Conservation (phyloP, 2,329 filamentous ascomycete species). For the Aureobasidium namibiae region DNA sequence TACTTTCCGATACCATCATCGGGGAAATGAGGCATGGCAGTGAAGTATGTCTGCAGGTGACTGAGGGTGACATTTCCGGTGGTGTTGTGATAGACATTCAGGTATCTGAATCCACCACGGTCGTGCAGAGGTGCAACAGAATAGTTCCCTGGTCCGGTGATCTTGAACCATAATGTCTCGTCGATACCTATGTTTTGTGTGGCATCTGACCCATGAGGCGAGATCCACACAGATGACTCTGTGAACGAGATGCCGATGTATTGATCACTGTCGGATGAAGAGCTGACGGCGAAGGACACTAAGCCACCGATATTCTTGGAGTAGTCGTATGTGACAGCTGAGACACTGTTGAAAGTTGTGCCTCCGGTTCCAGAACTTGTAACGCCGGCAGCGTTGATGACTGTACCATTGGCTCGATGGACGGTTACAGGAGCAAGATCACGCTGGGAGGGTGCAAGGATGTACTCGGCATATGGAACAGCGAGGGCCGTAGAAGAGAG, state of each 20-base stretch:
- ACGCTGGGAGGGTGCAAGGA: constrained; percentile 2
- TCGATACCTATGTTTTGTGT: constrained; percentile 40
- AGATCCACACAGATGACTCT: constrained; percentile 41
- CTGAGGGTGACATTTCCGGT: constrained; percentile 32
- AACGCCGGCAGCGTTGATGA: not conserved
- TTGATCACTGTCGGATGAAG: constrained; percentile 26
- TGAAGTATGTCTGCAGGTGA: constrained; percentile 34
- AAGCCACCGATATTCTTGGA: constrained; percentile 32
- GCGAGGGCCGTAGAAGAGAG: not conserved
- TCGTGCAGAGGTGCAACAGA: constrained; percentile 33
- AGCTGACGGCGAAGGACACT: constrained; percentile 28
- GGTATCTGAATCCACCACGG: constrained; percentile 39
- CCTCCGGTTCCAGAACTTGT: not conserved
- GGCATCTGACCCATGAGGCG: constrained; percentile 36
- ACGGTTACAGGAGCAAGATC: not conserved
- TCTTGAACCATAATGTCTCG: constrained; percentile 40
- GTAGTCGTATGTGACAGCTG: constrained; percentile 10
- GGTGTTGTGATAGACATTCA: constrained; percentile 37
- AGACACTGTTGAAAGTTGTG: not conserved
- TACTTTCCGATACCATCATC: constrained; percentile 22
- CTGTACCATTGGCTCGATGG: constrained; percentile 1
- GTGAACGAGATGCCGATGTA: constrained; percentile 36
- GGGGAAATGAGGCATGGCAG: constrained; percentile 35
- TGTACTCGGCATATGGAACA: constrained; percentile 6
- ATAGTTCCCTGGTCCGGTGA: constrained; percentile 32